Percentiles rank a stretch among this genome's conserved stretches.
Conservation (phyloP, 345 rosid species). For the Melastoma malabathricum region DNA sequence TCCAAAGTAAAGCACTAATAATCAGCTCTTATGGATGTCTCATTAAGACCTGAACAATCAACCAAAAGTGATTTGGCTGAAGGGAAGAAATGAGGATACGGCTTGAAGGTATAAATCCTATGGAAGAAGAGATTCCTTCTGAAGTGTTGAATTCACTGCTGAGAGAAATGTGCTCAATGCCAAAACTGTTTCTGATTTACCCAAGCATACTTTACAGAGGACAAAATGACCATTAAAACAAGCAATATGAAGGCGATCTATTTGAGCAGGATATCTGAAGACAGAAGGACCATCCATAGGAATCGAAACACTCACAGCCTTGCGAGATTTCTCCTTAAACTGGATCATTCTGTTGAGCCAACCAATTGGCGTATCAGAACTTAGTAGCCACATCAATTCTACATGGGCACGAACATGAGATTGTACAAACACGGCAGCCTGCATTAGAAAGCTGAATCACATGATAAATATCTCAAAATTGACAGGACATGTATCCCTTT, state of each 20-base stretch:
- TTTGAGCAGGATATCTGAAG: background rate
- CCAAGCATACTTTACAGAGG: background rate
- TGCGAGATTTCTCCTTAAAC: conserved; percentile 88
- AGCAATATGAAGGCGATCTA: too few species aligned
- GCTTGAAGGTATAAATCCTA: too few species aligned
- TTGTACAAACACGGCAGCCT: conserved; percentile 93
- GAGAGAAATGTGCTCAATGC: too few species aligned
- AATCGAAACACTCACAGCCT: conserved; percentile 39
- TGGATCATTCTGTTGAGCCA: conserved; percentile 86
- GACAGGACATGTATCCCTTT: background rate
- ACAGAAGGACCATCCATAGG: conserved; percentile 10
- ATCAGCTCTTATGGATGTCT: background rate
- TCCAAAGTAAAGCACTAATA: conserved; percentile 6
- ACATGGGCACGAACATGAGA: conserved; percentile 73
- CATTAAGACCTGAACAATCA: background rate
- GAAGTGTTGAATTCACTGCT: too few species aligned
- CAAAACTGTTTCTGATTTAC: too few species aligned
- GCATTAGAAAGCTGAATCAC: conserved; percentile 13
- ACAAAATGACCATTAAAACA: background rate
- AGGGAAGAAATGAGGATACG: too few species aligned
- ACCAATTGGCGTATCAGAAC: conserved; percentile 78
- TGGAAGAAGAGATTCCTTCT: too few species aligned
- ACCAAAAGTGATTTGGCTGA: background rate
- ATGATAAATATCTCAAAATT: background rate
- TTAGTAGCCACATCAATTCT: conserved; percentile 73